phyloP scores from a whole-genome alignment of 805 yeast genomes.

The Candida railenensis region DNA sequence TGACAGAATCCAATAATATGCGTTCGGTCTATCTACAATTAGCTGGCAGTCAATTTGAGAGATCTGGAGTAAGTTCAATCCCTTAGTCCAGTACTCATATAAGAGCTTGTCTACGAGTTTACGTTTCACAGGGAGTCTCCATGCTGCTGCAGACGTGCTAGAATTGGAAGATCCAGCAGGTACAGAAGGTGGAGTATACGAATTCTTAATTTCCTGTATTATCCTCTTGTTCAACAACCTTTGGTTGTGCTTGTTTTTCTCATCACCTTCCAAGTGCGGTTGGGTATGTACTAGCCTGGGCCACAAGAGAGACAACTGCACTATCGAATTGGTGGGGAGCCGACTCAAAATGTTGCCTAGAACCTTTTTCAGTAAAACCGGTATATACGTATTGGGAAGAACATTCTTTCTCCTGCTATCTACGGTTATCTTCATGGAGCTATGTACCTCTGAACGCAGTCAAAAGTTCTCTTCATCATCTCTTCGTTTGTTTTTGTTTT shows the following conservation, averaged over 20 bases:
- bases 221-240: constrained; percentile 19
- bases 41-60: constrained; percentile 71
- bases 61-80: constrained; percentile 61
- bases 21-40: constrained; percentile 56
- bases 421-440: constrained; percentile 2
- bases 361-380: constrained; percentile 24
- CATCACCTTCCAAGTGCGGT: constrained; percentile 17
- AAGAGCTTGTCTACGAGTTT: constrained; percentile 45
- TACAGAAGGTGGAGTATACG: not conserved
- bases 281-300: constrained; percentile 30
- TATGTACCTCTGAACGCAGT: too few relatives aligned
- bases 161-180: not conserved
- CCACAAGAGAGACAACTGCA: constrained; percentile 35
- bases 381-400: constrained; percentile 39
- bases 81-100: constrained; percentile 51
- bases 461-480: too few relatives aligned
- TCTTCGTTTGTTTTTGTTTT: constrained; percentile 1
- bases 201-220: constrained; percentile 10
- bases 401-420: constrained; percentile 18
- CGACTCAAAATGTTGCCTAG: constrained; percentile 21
- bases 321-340: constrained; percentile 30
- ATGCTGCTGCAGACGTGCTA: not conserved
- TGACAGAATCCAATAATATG: constrained; percentile 48
- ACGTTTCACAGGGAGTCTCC: constrained; percentile 23
- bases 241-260: constrained; percentile 15